phyloP scores from a whole-genome alignment of 2,329 filamentous ascomycete species.

The Apiospora pterosperma region DNA sequence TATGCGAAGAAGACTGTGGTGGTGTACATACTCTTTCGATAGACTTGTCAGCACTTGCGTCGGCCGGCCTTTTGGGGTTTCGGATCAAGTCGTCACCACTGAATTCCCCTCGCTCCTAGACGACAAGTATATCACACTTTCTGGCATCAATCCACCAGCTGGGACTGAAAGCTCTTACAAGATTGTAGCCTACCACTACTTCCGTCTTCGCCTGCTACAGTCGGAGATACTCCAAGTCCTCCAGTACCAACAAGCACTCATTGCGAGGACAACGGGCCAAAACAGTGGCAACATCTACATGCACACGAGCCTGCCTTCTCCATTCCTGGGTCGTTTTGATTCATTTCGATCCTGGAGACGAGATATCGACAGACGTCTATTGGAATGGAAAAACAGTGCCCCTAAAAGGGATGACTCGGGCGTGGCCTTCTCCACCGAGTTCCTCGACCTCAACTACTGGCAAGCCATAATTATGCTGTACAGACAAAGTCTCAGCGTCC shows the following conservation, averaged over 20 bases:
- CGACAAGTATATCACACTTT: constrained; percentile 80
- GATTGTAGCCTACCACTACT: constrained; percentile 86
- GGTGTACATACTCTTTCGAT: constrained; percentile 95
- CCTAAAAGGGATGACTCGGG: constrained; percentile 77
- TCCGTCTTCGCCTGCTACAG: constrained; percentile 81
- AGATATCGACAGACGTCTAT: constrained; percentile 79
- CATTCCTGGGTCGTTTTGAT: constrained; percentile 79
- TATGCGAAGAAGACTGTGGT: constrained; percentile 84
- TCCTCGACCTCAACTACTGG: constrained; percentile 96
- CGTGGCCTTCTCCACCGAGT: constrained; percentile 84
- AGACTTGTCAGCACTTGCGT: constrained; percentile 94
- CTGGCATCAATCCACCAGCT: constrained; percentile 65
- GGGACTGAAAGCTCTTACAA: constrained; percentile 77
- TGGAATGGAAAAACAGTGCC: constrained; percentile 81
- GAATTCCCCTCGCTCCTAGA: constrained; percentile 89
- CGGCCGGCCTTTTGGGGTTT: constrained; percentile 87
- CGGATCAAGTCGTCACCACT: constrained; percentile 94
- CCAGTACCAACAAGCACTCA: constrained; percentile 85
- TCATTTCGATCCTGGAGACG: constrained; percentile 86
- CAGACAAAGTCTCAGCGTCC: constrained; percentile 83
- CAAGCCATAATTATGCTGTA: constrained; percentile 96
- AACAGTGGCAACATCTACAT: constrained; percentile 68
- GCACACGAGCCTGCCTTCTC: constrained; percentile 75
- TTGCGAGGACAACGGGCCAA: constrained; percentile 64
- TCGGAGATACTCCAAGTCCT: constrained; percentile 94